Evolutionary conservation across 176 grass and related monocot genomes (phyloP).

Genomic region (Carex myosuroides): DNA sequence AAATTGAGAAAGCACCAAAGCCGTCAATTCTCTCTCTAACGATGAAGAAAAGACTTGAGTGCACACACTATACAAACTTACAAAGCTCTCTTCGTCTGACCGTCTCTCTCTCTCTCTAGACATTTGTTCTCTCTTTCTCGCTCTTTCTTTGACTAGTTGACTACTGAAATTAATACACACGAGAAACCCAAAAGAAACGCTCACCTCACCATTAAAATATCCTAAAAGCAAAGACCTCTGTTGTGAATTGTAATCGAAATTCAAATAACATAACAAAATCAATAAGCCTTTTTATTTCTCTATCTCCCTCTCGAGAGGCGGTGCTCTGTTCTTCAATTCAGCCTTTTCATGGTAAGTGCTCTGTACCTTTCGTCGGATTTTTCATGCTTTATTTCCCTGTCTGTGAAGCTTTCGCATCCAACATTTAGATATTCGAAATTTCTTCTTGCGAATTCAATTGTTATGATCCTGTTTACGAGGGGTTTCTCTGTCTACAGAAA

Average conservation of each 20-base stretch:
- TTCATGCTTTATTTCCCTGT: constrained; percentile 19
- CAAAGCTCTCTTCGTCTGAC: too few relatives aligned
- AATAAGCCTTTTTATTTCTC: constrained; percentile 10
- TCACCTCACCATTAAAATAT: background rate
- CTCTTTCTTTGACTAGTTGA: constrained; percentile 3
- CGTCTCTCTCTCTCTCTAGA: constrained; percentile 4
- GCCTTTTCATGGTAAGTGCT: constrained; percentile 39
- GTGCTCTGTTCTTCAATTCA: constrained; percentile 44
- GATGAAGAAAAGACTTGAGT: background rate
- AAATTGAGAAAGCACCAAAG: background rate
- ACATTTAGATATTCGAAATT: too few relatives aligned
- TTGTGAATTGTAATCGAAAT: background rate
- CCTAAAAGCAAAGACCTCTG: background rate
- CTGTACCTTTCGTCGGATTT: constrained; percentile 17
- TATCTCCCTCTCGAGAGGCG: background rate
- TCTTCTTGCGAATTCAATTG: background rate
- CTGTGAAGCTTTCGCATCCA: background rate
- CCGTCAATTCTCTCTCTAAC: background rate
- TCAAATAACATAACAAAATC: background rate
- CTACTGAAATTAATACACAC: constrained; percentile 7
- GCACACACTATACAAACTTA: background rate
- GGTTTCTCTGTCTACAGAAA: background rate
- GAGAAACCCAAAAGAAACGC: constrained; percentile 19
- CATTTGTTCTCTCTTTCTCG: background rate
- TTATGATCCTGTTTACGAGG: background rate